Evolutionary conservation across 2,329 filamentous ascomycete species (phyloP).

Genomic region (Monilinia laxa): DNA sequence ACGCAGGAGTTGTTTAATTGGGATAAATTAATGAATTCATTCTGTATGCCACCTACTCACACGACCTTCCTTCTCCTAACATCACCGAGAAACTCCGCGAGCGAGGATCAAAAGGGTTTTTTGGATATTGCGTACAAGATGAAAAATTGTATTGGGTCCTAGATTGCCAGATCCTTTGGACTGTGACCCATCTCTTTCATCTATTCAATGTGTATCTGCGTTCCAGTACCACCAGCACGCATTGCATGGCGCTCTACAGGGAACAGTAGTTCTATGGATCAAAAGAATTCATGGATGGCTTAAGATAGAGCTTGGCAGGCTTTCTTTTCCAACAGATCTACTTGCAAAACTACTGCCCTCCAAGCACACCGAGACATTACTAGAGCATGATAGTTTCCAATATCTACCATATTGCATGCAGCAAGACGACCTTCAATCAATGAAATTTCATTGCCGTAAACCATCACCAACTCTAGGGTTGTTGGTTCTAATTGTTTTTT

Average conservation of each 20-base stretch:
- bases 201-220: constrained; percentile 3
- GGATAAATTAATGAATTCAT: not conserved
- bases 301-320: constrained; percentile 8
- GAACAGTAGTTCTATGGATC: not conserved
- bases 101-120: constrained; percentile 5
- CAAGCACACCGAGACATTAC: not conserved
- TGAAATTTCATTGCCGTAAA: not conserved
- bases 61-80: not conserved
- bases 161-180: constrained; percentile 8
- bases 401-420: not conserved
- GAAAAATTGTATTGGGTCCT: constrained; percentile 8
- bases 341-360: not conserved
- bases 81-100: not conserved
- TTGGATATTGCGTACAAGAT: not conserved
- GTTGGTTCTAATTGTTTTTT: not conserved
- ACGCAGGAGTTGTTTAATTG: not conserved
- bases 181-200: constrained; percentile 3
- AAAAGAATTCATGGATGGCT: not conserved
- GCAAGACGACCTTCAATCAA: not conserved
- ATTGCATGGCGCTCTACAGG: constrained; percentile 13
- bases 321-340: not conserved
- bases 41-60: not conserved
- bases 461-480: not conserved
- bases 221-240: not conserved
- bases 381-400: not conserved